Evolutionary conservation across 176 grass and related monocot genomes (phyloP), one percentile per base, ranked within the genome.

Genomic region (Aegilops speltoides): DNA sequence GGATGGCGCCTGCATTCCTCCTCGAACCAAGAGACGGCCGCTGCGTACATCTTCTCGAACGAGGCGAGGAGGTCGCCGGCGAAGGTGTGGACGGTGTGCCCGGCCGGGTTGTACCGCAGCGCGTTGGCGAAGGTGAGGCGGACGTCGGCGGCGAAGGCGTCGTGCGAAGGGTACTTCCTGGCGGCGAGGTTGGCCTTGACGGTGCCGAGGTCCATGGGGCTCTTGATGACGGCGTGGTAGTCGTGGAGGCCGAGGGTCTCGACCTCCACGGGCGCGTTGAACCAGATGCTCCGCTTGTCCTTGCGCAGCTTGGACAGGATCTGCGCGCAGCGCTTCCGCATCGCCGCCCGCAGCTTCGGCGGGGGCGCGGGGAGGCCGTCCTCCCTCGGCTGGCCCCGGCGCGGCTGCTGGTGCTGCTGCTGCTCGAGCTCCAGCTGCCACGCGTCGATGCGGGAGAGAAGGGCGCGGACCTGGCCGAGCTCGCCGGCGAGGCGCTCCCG

Each of bases 191-290:
- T 86, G 22, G 63, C 80, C 79, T 76, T 94, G 32, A 94, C 94
- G 13, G 94, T 91, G 40, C 97, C 90, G 72, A 99, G 91, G 68
- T 99, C 97, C 97, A 99, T 99, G 24, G 97, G 97, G 9, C 79
- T 33, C 56, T 90, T 93, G 79, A 99, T 94, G 79, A 99, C 90
- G 83, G 90, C 14, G 67, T 80, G 77, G 84, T 99, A 99, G 86
- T 96, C 97, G 61, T 96, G 89, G 37, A 99, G 91, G 1, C 93
- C 92, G 43, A 96, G 90, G 26, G 77, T 80, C 15, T 89, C 89
- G 1, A 92, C 92, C 8, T 96, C 92, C 2, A 99, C 97, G 1
- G 94, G 97, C 33, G 90, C 41, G 80, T 96, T 99, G 85, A 99
- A 99, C 97, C 94, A 99, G 13, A 93, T 67, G 77, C 92, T 89